These are phyloP conservation scores for Clausena lansium DNA, from an alignment of 345 rosid genomes.

Conservation along the genomic window DNA sequence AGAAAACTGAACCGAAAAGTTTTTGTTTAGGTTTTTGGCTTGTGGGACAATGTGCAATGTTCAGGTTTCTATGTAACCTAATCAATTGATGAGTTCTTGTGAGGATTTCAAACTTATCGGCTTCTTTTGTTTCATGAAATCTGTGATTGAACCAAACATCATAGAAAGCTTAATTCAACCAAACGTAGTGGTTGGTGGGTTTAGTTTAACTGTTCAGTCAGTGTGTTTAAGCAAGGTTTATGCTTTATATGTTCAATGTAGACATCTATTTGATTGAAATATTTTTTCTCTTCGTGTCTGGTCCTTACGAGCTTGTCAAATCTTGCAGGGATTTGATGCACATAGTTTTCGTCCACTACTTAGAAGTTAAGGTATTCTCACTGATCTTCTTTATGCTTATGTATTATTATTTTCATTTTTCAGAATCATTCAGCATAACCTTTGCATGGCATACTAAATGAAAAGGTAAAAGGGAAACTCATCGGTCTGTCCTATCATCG, in stretches of 20 bases:
- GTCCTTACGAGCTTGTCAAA: slow-evolving; percentile 14
- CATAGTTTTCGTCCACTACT: slow-evolving; percentile 92
- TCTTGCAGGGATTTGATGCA: slow-evolving; percentile 84
- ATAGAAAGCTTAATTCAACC: not conserved
- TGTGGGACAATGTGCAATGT: not conserved
- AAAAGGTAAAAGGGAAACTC: not conserved
- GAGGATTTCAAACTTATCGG: not conserved
- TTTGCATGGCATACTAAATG: not conserved
- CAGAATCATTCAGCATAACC: not conserved
- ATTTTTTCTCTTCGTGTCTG: not conserved
- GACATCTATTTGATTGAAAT: not conserved
- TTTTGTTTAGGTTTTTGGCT: not conserved
- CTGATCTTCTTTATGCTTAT: not conserved
- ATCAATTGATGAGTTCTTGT: not conserved
- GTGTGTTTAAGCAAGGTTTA: not conserved
- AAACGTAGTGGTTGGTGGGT: not conserved
- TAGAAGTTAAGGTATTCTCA: slow-evolving; percentile 80
- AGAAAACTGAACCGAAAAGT: not conserved
- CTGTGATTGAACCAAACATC: not conserved
- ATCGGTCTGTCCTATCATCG: not conserved
- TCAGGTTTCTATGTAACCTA: not conserved
- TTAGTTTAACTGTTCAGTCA: not conserved
- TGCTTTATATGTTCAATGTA: not conserved
- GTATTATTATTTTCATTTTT: not conserved
- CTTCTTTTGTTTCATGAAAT: not conserved